Evolutionary conservation across 495 filamentous ascomycete species (phyloP).

Genomic region (Aspergillus funiculosus): DNA sequence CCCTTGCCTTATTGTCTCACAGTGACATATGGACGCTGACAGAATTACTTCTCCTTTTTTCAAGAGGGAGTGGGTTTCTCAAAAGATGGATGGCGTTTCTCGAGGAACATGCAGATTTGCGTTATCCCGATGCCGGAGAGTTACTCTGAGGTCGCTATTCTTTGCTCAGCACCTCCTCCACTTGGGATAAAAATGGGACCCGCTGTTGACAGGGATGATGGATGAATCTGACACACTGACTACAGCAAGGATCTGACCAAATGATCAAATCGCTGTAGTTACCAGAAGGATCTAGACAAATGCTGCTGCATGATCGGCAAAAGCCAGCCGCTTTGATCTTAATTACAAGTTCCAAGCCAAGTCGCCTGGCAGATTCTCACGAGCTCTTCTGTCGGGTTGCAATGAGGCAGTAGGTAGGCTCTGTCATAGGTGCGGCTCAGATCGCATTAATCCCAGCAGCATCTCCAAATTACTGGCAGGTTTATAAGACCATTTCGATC

Average conservation of each 20-base stretch:
- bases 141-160: constrained; percentile 30
- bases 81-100: constrained; percentile 85
- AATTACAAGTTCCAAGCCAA: neutral
- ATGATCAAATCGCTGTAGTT: neutral
- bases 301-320: neutral
- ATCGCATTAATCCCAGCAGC: too few species aligned
- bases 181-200: neutral
- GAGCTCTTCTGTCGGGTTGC: too few species aligned
- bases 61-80: constrained; percentile 72
- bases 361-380: neutral
- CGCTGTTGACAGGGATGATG: neutral
- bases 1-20: neutral
- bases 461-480: too few species aligned
- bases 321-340: neutral
- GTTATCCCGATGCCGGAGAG: constrained; percentile 69
- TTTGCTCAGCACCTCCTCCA: constrained; percentile 1
- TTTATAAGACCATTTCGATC: too few species aligned
- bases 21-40: constrained; percentile 2
- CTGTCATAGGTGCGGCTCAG: too few species aligned
- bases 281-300: neutral
- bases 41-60: constrained; percentile 10
- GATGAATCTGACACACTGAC: neutral
- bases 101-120: constrained; percentile 76
- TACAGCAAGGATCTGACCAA: neutral
- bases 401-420: too few species aligned